A percentile compares a stretch with the other conserved stretches of the same genome.
phyloP scores from a whole-genome alignment of 345 rosid genomes.

The Leavenworthia alabamica region DNA sequence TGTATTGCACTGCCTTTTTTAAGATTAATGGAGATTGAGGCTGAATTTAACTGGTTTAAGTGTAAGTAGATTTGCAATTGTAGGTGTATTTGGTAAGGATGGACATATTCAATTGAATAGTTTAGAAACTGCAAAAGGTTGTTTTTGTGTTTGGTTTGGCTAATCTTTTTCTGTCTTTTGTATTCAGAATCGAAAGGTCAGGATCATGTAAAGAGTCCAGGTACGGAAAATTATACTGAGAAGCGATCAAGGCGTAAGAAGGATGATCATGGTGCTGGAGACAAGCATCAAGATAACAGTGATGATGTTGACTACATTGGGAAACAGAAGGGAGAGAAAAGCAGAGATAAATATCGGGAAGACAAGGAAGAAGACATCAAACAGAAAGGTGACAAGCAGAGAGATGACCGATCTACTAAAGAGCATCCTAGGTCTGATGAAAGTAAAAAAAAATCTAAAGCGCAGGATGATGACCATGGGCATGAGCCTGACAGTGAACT shows the following conservation, averaged over 20 bases:
- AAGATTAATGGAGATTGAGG: neutral
- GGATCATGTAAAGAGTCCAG: conserved; percentile 44
- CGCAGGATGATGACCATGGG: conserved; percentile 43
- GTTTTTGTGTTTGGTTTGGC: neutral
- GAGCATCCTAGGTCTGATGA: conserved; percentile 54
- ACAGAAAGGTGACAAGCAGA: conserved; percentile 53
- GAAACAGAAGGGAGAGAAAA: conserved; percentile 57
- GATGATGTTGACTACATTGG: conserved; percentile 46
- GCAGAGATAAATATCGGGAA: conserved; percentile 49
- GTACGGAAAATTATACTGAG: conserved; percentile 48
- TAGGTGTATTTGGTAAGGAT: neutral
- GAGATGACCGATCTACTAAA: conserved; percentile 55
- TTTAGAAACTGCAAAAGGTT: neutral
- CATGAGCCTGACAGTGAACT: conserved; percentile 34
- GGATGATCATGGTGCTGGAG: conserved; percentile 53
- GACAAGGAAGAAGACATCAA: conserved; percentile 59
- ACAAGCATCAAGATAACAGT: conserved; percentile 56
- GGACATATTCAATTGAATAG: neutral
- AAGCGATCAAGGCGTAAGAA: conserved; percentile 57
- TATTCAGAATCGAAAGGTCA: conserved; percentile 46
- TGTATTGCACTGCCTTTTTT: neutral
- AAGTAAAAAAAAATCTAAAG: conserved; percentile 59
- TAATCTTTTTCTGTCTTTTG: conserved; percentile 22
- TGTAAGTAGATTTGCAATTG: neutral
- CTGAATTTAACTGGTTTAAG: neutral